These are phyloP conservation scores for Naganishia sp. DNA, from an alignment of 1,284 basidiomycete genomes.

Conservation along the genomic window DNA sequence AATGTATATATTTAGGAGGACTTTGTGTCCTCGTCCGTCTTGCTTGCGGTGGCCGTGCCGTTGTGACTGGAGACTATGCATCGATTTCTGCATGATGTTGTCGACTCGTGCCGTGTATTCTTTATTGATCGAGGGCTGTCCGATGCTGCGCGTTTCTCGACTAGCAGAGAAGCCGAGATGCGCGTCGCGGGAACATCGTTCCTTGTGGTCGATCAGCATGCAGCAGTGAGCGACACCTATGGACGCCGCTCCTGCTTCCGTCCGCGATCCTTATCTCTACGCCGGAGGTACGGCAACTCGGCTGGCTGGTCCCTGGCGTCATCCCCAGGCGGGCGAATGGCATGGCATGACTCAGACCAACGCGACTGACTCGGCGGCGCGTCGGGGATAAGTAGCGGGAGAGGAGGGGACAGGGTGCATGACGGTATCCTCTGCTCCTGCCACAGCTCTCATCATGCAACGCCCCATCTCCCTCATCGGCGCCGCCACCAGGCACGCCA, in stretches of 20 bases:
- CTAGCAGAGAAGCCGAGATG: no score
- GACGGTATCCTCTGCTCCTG: neutral
- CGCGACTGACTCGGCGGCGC: constrained; percentile 1
- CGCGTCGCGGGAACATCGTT: no score
- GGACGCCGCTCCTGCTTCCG: no score
- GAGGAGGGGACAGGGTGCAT: neutral
- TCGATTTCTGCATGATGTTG: constrained; percentile 3
- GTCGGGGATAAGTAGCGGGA: neutral
- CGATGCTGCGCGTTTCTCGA: no score
- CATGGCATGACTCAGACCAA: neutral
- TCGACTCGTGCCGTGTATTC: no score
- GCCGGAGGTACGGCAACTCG: no score
- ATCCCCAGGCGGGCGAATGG: neutral
- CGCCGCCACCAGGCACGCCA: constrained; percentile 20
- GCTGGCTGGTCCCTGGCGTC: no score
- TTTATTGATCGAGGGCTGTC: no score
- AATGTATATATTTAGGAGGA: constrained; percentile 26
- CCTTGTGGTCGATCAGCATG: no score
- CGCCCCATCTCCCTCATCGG: constrained; percentile 14
- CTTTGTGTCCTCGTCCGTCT: constrained; percentile 1
- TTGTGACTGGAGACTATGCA: constrained; percentile 12
- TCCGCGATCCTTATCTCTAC: neutral
- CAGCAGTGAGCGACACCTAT: no score
- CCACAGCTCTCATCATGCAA: neutral
- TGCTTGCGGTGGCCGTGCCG: neutral